These are phyloP conservation scores for Aspergillus coremiiformis DNA, from an alignment of 495 filamentous ascomycete genomes.

Conservation along the genomic window DNA sequence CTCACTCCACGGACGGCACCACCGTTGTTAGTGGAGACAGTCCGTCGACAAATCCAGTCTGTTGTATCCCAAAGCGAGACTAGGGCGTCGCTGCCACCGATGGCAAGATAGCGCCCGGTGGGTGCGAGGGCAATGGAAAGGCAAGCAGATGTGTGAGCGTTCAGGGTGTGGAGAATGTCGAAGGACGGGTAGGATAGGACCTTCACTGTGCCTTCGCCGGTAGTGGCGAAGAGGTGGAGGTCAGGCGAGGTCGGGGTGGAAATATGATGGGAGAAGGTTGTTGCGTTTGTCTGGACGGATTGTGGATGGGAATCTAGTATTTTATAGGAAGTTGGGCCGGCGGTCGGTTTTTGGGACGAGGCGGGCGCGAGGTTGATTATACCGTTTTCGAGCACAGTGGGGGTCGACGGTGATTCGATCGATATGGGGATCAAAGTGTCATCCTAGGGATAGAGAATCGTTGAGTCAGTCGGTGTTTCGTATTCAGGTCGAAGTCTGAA, in stretches of 20 bases:
- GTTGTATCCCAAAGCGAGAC: conserved; percentile 87
- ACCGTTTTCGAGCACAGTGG: conserved; percentile 21
- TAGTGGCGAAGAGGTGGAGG: conserved; percentile 64
- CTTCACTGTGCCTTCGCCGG: conserved; percentile 72
- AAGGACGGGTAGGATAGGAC: conserved; percentile 63
- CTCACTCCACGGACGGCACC: conserved; percentile 77
- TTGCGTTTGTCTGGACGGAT: conserved; percentile 68
- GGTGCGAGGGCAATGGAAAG: conserved; percentile 65
- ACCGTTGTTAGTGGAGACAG: conserved; percentile 60
- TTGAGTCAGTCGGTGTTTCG: neutral
- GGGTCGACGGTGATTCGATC: conserved; percentile 35
- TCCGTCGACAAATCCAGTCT: conserved; percentile 84
- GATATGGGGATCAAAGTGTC: conserved; percentile 64
- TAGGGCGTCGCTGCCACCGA: conserved; percentile 82
- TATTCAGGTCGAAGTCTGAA: neutral
- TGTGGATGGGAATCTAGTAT: conserved; percentile 59
- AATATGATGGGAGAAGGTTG: conserved; percentile 66
- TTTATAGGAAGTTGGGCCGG: conserved; percentile 28
- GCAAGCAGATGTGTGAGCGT: conserved; percentile 76
- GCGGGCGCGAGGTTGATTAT: conserved; percentile 7
- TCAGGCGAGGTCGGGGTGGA: conserved; percentile 31
- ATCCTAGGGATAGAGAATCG: conserved; percentile 39
- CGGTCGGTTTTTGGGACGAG: conserved; percentile 9
- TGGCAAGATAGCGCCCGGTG: conserved; percentile 70
- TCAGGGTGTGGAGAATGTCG: conserved; percentile 52